These are phyloP conservation scores for Endoconidiophora laricicola DNA, from an alignment of 2,329 filamentous ascomycete species.

Conservation along the genomic window DNA sequence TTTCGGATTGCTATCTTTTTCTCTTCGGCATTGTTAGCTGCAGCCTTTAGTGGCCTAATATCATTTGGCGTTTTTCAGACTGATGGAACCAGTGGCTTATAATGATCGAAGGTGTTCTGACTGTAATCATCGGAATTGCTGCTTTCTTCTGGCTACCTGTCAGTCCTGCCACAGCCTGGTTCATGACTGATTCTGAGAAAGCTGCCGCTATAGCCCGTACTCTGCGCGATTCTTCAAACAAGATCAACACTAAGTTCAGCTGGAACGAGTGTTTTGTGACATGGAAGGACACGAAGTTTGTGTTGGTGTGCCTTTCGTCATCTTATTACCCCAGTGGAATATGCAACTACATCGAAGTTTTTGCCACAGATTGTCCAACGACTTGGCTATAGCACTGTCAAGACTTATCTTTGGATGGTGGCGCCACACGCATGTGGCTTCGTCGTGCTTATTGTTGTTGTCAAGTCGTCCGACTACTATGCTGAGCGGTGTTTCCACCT, in stretches of 20 bases:
- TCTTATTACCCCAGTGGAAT: conserved; percentile 32
- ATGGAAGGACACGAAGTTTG: conserved; percentile 24
- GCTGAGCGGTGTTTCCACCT: conserved; percentile 31
- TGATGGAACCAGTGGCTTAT: conserved; percentile 48
- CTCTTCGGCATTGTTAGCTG: conserved; percentile 47
- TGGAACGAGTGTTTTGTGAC: conserved; percentile 25
- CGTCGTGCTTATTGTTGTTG: conserved; percentile 26
- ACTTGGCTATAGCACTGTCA: conserved; percentile 26
- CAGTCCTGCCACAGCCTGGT: conserved; percentile 30
- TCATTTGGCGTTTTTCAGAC: conserved; percentile 44
- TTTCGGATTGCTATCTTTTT: conserved; percentile 42
- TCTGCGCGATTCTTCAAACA: conserved; percentile 27
- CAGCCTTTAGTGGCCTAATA: conserved; percentile 51
- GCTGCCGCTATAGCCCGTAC: conserved; percentile 26
- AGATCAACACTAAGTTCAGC: conserved; percentile 22
- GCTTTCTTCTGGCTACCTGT: conserved; percentile 22
- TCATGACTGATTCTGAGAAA: conserved; percentile 31
- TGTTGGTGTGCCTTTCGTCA: conserved; percentile 27
- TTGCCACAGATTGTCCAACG: conserved; percentile 30
- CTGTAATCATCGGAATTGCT: conserved; percentile 20
- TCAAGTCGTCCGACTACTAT: conserved; percentile 27
- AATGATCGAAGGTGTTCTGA: conserved; percentile 44
- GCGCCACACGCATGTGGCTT: conserved; percentile 31
- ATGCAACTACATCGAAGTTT: conserved; percentile 26
- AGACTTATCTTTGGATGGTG: conserved; percentile 32